phyloP scores from a whole-genome alignment of 139 green algal genomes.

The Chlorella vulgaris region DNA sequence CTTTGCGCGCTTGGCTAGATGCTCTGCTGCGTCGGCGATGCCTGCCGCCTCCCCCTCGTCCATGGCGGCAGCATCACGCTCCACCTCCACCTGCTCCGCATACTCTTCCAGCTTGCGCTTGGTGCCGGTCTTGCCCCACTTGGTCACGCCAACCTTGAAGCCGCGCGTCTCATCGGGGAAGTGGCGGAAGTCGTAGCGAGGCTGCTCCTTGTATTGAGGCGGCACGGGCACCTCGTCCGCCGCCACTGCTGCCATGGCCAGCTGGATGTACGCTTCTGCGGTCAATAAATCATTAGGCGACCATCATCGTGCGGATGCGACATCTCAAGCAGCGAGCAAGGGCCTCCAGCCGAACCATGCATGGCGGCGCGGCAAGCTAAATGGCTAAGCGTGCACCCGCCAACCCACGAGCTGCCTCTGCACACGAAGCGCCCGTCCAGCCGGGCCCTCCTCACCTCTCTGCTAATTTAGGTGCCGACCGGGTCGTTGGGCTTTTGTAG shows the following conservation, averaged over 20 bases:
- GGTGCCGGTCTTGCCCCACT: slow-evolving; percentile 34
- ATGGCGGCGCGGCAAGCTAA: too few relatives aligned
- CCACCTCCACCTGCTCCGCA: slow-evolving; percentile 52
- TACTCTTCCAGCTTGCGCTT: slow-evolving; percentile 70
- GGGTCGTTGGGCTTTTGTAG: too few relatives aligned
- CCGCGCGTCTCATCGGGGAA: slow-evolving; percentile 41
- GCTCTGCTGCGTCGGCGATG: background rate
- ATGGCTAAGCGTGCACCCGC: too few relatives aligned
- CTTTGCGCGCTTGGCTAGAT: slow-evolving; percentile 45
- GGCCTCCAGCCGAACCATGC: too few relatives aligned
- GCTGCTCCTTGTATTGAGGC: slow-evolving; percentile 45
- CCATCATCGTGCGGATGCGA: too few relatives aligned
- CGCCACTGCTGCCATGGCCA: background rate
- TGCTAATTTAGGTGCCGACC: too few relatives aligned
- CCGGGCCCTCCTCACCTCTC: too few relatives aligned
- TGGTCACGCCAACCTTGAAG: slow-evolving; percentile 52
- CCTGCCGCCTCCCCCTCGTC: slow-evolving; percentile 20
- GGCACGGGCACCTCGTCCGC: slow-evolving; percentile 44
- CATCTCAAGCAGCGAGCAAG: too few relatives aligned
- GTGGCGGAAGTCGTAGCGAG: slow-evolving; percentile 49
- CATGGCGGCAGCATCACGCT: slow-evolving; percentile 31
- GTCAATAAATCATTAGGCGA: too few relatives aligned
- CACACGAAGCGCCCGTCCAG: too few relatives aligned
- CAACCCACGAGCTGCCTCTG: too few relatives aligned
- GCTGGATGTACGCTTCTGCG: background rate